A percentile compares a stretch with the other conserved stretches of the same genome.
Conservation (phyloP, 495 filamentous ascomycete genomes). For the Darksidea phi region DNA sequence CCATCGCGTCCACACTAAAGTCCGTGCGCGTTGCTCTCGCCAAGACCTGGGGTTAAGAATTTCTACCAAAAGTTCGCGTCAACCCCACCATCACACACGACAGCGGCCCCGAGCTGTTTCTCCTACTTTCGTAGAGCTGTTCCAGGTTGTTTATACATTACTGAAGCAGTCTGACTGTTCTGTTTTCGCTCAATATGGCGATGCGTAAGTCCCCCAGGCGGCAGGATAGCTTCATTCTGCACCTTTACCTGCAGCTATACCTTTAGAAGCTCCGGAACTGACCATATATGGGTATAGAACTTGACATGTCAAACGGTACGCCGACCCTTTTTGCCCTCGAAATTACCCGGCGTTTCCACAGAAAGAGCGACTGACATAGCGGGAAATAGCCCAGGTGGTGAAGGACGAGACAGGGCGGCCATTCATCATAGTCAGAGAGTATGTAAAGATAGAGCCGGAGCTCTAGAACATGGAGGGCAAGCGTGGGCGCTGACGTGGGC, state of each 20-base stretch:
- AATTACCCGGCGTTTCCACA: not conserved
- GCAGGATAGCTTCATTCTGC: conserved; percentile 22
- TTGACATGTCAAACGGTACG: conserved; percentile 75
- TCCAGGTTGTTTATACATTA: conserved; percentile 27
- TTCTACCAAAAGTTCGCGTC: conserved; percentile 8
- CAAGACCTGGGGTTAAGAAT: conserved; percentile 1
- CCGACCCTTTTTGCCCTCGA: not conserved
- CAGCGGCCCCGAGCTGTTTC: conserved; percentile 1
- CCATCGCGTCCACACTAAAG: not conserved
- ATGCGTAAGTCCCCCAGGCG: conserved; percentile 56
- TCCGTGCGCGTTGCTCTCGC: conserved; percentile 4
- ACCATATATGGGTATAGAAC: conserved; percentile 48
- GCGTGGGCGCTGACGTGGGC: conserved; percentile 12
- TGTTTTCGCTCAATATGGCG: conserved; percentile 62
- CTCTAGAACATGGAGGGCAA: not conserved
- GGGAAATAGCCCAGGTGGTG: conserved; percentile 62
- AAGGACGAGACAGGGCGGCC: conserved; percentile 95
- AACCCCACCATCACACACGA: conserved; percentile 6
- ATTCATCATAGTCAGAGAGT: conserved; percentile 99
- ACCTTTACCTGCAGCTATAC: conserved; percentile 14
- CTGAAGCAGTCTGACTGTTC: conserved; percentile 3
- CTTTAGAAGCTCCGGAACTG: conserved; percentile 2
- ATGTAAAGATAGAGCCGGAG: conserved; percentile 46
- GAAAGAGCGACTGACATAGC: conserved; percentile 25
- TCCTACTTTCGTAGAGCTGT: conserved; percentile 24